These are phyloP conservation scores for Berberis thunbergii DNA, from an alignment of 164 flowering plant species.

Conservation along the genomic window DNA sequence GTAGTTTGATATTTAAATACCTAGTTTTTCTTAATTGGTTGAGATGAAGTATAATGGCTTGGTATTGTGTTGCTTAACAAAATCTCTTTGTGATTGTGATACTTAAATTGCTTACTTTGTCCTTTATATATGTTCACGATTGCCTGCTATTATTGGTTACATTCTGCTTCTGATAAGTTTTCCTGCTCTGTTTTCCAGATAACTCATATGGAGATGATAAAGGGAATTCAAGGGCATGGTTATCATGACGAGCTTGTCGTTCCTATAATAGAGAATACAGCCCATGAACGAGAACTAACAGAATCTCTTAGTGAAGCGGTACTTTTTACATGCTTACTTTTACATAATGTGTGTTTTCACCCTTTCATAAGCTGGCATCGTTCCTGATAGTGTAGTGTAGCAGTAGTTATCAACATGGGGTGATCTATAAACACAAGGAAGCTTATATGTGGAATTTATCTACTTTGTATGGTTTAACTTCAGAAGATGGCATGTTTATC, in stretches of 20 bases:
- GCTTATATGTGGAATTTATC: too few relatives aligned
- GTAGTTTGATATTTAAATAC: too few relatives aligned
- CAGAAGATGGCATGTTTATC: too few relatives aligned
- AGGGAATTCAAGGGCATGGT: slow-evolving; percentile 97
- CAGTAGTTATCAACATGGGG: too few relatives aligned
- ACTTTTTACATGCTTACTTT: neutral
- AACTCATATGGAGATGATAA: slow-evolving; percentile 98
- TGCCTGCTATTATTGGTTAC: neutral
- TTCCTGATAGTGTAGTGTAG: too few relatives aligned
- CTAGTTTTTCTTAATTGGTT: too few relatives aligned
- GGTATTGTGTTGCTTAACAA: too few relatives aligned
- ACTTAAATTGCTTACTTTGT: neutral
- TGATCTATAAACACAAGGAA: too few relatives aligned
- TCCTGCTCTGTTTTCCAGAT: slow-evolving; percentile 38
- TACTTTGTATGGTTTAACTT: too few relatives aligned
- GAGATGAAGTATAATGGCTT: too few relatives aligned
- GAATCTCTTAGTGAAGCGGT: slow-evolving; percentile 79
- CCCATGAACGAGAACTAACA: slow-evolving; percentile 89
- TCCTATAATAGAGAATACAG: slow-evolving; percentile 95
- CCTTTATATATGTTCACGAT: neutral
- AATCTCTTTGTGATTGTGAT: neutral
- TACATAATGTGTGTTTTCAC: too few relatives aligned
- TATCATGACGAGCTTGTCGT: slow-evolving; percentile 93
- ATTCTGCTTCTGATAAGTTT: slow-evolving; percentile 2
- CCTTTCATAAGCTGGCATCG: too few relatives aligned